These are phyloP conservation scores for Ceratonia siliqua DNA, from an alignment of 306 rosid genomes.

Conservation along the genomic window DNA sequence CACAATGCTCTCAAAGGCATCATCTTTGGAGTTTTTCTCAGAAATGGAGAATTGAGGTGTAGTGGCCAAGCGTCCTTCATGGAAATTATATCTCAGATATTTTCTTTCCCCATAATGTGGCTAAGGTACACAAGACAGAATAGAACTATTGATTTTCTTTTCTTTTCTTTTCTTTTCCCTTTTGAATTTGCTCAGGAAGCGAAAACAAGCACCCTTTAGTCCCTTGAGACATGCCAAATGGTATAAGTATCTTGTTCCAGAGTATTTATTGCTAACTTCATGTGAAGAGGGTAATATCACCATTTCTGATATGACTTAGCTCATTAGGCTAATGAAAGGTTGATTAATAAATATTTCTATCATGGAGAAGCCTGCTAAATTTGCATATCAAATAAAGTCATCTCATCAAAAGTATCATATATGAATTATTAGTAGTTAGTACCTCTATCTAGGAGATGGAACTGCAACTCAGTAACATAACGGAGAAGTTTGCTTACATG, in stretches of 20 bases:
- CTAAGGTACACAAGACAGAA: neutral
- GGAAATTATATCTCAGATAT: neutral
- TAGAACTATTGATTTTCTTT: neutral
- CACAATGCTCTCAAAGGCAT: neutral
- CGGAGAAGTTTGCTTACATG: slow-evolving; percentile 21
- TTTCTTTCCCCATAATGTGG: neutral
- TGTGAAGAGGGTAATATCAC: neutral
- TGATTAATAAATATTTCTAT: neutral
- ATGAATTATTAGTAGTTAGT: neutral
- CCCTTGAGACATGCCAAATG: neutral
- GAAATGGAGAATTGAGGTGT: neutral
- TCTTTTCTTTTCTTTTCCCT: neutral
- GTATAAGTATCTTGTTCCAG: slow-evolving; percentile 15
- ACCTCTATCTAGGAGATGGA: slow-evolving; percentile 23
- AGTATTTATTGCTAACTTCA: neutral
- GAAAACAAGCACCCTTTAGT: neutral
- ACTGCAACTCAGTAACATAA: slow-evolving; percentile 24
- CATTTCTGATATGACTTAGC: slow-evolving; percentile 16
- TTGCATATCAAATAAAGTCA: slow-evolving; percentile 22
- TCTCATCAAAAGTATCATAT: neutral
- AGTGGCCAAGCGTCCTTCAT: slow-evolving; percentile 14
- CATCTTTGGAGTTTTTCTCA: slow-evolving; percentile 12
- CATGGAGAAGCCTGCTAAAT: neutral
- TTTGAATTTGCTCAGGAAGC: neutral
- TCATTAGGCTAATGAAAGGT: neutral